These are phyloP conservation scores for Pyrenophora teres DNA, from an alignment of 2,329 filamentous ascomycete species.

Conservation along the genomic window DNA sequence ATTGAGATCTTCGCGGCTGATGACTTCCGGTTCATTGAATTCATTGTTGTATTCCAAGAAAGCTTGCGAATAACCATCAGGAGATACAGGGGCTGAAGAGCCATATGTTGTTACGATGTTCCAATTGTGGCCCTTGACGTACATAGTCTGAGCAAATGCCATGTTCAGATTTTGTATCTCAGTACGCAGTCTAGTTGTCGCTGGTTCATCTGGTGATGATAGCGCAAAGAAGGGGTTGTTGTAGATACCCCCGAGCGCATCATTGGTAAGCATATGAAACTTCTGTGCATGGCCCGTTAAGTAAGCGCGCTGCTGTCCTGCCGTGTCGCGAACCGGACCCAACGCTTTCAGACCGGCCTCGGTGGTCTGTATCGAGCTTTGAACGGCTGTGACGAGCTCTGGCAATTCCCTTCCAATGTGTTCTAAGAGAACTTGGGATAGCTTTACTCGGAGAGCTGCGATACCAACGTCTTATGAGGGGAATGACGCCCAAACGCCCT, in stretches of 20 bases:
- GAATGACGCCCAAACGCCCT: conserved; percentile 25
- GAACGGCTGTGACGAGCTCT: conserved; percentile 23
- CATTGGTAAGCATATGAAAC: conserved; percentile 26
- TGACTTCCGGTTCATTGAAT: conserved; percentile 12
- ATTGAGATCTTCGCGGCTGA: conserved; percentile 20
- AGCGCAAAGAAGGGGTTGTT: conserved; percentile 29
- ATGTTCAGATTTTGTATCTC: conserved; percentile 35
- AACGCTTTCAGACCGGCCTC: conserved; percentile 20
- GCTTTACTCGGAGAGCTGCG: conserved; percentile 28
- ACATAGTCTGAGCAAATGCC: conserved; percentile 32
- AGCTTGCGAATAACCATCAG: not conserved
- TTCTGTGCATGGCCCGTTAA: conserved; percentile 25
- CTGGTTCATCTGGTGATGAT: conserved; percentile 6
- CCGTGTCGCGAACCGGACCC: conserved; percentile 24
- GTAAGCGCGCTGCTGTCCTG: conserved; percentile 27
- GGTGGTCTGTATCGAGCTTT: conserved; percentile 19
- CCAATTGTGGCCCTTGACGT: conserved; percentile 33
- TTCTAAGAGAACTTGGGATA: conserved; percentile 38
- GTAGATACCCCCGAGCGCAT: conserved; percentile 31
- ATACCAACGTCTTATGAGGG: conserved; percentile 35
- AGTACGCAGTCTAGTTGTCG: conserved; percentile 40
- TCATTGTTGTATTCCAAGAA: conserved; percentile 14
- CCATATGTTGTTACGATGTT: conserved; percentile 14
- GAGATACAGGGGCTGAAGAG: not conserved
- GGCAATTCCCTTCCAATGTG: conserved; percentile 40